Conservation (phyloP, 257 asterid species). For the Jacaranda mimosifolia region DNA sequence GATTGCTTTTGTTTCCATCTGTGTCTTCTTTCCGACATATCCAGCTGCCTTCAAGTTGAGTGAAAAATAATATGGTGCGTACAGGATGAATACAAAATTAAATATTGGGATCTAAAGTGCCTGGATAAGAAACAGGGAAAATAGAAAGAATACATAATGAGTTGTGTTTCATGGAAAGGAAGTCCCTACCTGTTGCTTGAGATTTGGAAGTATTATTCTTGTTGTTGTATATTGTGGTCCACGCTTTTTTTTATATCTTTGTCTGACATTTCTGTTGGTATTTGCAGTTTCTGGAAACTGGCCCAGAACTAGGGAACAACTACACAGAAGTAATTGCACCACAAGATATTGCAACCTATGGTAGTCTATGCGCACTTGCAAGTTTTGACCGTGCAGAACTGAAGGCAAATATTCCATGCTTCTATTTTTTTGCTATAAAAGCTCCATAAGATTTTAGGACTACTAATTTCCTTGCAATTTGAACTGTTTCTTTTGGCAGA, state of each 20-base stretch:
- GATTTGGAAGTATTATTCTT: not conserved
- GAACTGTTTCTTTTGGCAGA: conserved; percentile 56
- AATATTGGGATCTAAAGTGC: not conserved
- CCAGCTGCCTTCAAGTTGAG: conserved; percentile 4
- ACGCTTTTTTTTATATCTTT: conserved; percentile 24
- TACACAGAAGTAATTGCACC: conserved; percentile 88
- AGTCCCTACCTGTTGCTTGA: not conserved
- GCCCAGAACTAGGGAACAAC: conserved; percentile 81
- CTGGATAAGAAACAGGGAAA: not conserved
- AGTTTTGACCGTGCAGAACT: conserved; percentile 94
- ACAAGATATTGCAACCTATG: conserved; percentile 98
- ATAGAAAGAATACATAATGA: not conserved
- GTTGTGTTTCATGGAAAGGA: not conserved
- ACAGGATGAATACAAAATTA: not conserved
- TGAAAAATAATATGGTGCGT: not conserved
- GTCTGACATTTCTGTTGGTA: conserved; percentile 15
- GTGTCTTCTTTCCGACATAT: conserved; percentile 2
- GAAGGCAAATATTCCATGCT: conserved; percentile 58
- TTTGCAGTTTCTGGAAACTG: conserved; percentile 90
- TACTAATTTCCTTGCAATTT: conserved; percentile 15
- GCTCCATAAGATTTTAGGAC: conserved; percentile 9
- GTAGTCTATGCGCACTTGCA: conserved; percentile 98
- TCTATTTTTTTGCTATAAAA: conserved; percentile 1
- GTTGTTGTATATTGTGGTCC: not conserved
- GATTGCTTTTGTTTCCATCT: not conserved